Evolutionary conservation across 768 basidiomycete genomes (phyloP), one percentile per base, ranked within the genome.

Genomic region (Termitomyces eurrhizus): DNA sequence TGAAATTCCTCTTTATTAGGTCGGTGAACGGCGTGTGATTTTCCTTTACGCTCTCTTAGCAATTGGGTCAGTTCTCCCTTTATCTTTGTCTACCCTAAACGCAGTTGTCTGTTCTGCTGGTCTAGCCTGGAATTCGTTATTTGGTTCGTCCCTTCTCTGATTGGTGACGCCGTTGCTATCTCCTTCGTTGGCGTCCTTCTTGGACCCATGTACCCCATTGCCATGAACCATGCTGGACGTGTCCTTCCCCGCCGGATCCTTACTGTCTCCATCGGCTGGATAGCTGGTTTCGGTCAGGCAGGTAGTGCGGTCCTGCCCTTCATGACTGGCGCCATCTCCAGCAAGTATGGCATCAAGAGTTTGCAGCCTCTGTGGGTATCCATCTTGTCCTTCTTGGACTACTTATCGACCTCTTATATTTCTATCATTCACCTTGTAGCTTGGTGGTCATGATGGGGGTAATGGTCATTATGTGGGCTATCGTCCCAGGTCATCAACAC

Each of bases 121-220:
- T 44, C 33, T 48, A 86, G 86, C 3, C 77, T 92, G 21, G 83
- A 90, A 67, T 67, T 91, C 33, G 66, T 87, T 7, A 74, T 92
- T 42, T 92, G 90, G 89, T 77, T 87, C 33, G 81, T 85, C 0
- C 86, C 86, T 26, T 86, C 83, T 6, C 74, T 91, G 16, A 74
- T 89, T 9, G 87, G 82, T 3, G 79, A 83, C 64, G 89, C 83
- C 2, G 76, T 90, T 4, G 83, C 86, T 0, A 78, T 91, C 26
- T 80, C 87, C 2, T 64, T 90, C 50, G 73, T 90, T 16, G 90
- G 90, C 18, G 52, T 90, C 9, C 71, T 90, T 26, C 75, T 92
- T n/a, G 90, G 89, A 0, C 89, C 89, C 3, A 83, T 91, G 75
- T 91, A 87, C 67, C 88, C 88, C 1, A 82, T 89, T 48, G 78